Conservation (phyloP, 2,329 filamentous ascomycete genomes). For the Diaporthe sp. region DNA sequence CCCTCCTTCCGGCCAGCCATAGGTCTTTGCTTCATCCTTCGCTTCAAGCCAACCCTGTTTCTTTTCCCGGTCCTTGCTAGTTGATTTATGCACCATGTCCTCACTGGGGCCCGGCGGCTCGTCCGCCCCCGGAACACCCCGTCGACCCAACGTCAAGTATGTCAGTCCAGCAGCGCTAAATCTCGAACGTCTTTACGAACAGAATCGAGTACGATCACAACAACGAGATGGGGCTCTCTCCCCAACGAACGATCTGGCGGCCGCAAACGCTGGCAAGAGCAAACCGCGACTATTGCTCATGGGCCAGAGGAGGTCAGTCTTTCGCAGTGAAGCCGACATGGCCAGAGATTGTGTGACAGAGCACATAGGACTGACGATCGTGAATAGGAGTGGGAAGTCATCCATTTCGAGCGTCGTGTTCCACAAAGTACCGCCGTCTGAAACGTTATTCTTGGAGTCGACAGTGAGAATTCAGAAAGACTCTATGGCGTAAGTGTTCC, state of each 20-base stretch:
- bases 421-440: slow-evolving; percentile 94
- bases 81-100: slow-evolving; percentile 39
- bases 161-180: slow-evolving; percentile 71
- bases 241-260: slow-evolving; percentile 50
- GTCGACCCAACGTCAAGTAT: slow-evolving; percentile 49
- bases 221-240: slow-evolving; percentile 60
- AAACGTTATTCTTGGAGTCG: slow-evolving; percentile 95
- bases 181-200: slow-evolving; percentile 70
- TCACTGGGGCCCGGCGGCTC: slow-evolving; percentile 36
- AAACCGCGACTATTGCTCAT: slow-evolving; percentile 92
- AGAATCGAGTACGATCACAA: slow-evolving; percentile 65
- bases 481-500: slow-evolving; percentile 82
- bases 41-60: not conserved
- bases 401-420: slow-evolving; percentile 99
- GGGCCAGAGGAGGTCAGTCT: slow-evolving; percentile 87
- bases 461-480: slow-evolving; percentile 95
- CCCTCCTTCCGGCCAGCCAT: not conserved
- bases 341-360: not conserved
- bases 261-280: slow-evolving; percentile 63
- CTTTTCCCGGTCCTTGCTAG: not conserved
- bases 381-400: slow-evolving; percentile 89
- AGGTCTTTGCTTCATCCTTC: not conserved
- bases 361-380: slow-evolving; percentile 32
- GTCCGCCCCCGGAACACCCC: slow-evolving; percentile 37
- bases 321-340: not conserved